These are phyloP conservation scores for Dryas octopetala DNA, from an alignment of 306 rosid genomes.

Conservation along the genomic window DNA sequence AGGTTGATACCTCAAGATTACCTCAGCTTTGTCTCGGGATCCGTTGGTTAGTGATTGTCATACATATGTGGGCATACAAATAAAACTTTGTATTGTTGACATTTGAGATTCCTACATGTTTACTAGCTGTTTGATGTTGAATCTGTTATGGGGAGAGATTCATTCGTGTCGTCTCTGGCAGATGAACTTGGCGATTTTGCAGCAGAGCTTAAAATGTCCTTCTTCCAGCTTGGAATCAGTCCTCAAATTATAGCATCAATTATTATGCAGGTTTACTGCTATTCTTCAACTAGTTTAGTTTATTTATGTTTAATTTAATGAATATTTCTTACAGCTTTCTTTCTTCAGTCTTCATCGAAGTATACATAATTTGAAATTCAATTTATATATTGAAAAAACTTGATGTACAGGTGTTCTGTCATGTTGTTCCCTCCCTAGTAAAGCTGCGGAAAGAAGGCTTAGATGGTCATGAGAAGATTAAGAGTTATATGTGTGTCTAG, in stretches of 20 bases:
- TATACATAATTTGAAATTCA: too few species aligned
- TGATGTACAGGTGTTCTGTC: constrained; percentile 74
- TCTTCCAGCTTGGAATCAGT: constrained; percentile 98
- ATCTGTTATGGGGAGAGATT: neutral
- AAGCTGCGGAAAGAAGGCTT: constrained; percentile 99
- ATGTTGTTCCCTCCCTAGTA: constrained; percentile 81
- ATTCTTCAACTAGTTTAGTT: constrained; percentile 7
- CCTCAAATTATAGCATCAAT: constrained; percentile 97
- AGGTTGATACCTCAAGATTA: constrained; percentile 93
- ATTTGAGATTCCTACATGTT: too few species aligned
- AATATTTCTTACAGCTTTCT: neutral
- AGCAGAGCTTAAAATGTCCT: constrained; percentile 84
- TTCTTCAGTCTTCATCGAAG: too few species aligned
- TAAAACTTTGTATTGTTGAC: too few species aligned
- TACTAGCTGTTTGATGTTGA: too few species aligned
- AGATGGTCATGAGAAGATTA: constrained; percentile 96
- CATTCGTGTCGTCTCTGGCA: constrained; percentile 56
- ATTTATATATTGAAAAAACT: constrained; percentile 1
- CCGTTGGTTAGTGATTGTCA: constrained; percentile 59
- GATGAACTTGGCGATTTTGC: constrained; percentile 94
- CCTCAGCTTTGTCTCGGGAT: constrained; percentile 83
- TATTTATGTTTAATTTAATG: constrained; percentile 5
- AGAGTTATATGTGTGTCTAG: constrained; percentile 96
- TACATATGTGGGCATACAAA: too few species aligned
- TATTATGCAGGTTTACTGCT: constrained; percentile 77